phyloP scores from a whole-genome alignment of 305 asterid genomes.

The Ruellia speciosa region DNA sequence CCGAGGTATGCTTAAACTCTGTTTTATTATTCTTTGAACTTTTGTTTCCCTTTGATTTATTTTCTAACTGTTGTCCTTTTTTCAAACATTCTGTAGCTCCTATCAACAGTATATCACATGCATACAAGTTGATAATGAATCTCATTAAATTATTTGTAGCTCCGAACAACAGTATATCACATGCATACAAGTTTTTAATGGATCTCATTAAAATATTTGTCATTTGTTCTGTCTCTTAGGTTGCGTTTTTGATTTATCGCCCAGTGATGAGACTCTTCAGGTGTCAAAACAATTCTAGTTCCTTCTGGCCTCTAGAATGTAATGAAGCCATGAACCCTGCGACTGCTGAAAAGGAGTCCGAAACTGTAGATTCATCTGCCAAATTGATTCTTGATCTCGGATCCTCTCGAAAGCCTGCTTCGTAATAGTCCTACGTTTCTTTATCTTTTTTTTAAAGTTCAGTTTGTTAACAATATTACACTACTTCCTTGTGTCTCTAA shows the following conservation, averaged over 20 bases:
- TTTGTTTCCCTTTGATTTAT: too few species aligned
- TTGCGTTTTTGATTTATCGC: conserved; percentile 88
- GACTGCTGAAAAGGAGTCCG: conserved; percentile 53
- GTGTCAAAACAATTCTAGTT: conserved; percentile 49
- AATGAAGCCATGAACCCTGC: conserved; percentile 39
- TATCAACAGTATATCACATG: too few species aligned
- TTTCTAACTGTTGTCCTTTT: conserved; percentile 9
- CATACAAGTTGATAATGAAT: too few species aligned
- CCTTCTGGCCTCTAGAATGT: conserved; percentile 82
- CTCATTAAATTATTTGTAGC: background rate
- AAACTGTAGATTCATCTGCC: conserved; percentile 36
- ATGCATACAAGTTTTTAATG: background rate
- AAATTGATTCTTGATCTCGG: conserved; percentile 71
- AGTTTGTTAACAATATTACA: conserved; percentile 18
- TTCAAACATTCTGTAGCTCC: conserved; percentile 1
- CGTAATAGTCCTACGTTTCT: conserved; percentile 37
- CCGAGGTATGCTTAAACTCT: conserved; percentile 59
- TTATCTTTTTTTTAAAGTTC: conserved; percentile 11
- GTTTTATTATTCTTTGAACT: background rate
- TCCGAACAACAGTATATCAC: too few species aligned
- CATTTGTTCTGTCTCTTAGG: conserved; percentile 42
- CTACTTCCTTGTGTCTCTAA: background rate
- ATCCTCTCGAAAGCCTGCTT: conserved; percentile 56
- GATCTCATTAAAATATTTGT: conserved; percentile 10
- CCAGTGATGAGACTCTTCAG: conserved; percentile 96